These are phyloP conservation scores for Ilyonectria robusta DNA, from an alignment of 2,329 filamentous ascomycete genomes.

Conservation along the genomic window DNA sequence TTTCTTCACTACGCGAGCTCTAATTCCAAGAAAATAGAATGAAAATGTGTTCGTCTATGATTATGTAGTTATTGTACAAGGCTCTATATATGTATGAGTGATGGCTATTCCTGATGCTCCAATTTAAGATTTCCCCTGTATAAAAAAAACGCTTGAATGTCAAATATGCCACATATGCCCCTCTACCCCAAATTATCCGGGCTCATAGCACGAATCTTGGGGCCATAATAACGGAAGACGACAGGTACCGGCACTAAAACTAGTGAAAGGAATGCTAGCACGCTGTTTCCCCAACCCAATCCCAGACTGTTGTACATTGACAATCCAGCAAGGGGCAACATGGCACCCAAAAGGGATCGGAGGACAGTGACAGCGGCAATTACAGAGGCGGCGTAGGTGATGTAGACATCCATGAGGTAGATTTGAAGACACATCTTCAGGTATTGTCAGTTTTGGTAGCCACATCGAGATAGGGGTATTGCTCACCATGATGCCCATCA, in stretches of 20 bases:
- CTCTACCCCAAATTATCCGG: conserved; percentile 38
- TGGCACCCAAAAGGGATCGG: conserved; percentile 73
- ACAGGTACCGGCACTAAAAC: conserved; percentile 37
- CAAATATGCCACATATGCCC: neutral
- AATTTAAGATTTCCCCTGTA: neutral
- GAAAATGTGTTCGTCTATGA: neutral
- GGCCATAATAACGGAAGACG: conserved; percentile 35
- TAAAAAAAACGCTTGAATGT: neutral
- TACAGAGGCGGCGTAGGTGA: conserved; percentile 49
- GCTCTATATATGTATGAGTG: neutral
- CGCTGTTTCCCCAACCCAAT: conserved; percentile 63
- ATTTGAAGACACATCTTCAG: conserved; percentile 54
- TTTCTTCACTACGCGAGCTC: neutral
- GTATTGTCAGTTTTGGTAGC: neutral
- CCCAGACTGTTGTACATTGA: conserved; percentile 55
- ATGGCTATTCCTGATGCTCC: neutral
- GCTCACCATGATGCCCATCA: conserved; percentile 57
- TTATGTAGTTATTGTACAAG: neutral
- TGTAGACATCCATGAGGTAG: conserved; percentile 52
- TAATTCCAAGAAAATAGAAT: neutral
- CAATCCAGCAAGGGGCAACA: conserved; percentile 72
- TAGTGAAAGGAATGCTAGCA: conserved; percentile 60
- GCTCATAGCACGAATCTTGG: conserved; percentile 41
- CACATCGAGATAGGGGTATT: fast-evolving
- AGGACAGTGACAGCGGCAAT: conserved; percentile 50